Percentiles rank a stretch among this genome's conserved stretches.
phyloP scores from a whole-genome alignment of 345 rosid species.

The Atalantia buxifolia region DNA sequence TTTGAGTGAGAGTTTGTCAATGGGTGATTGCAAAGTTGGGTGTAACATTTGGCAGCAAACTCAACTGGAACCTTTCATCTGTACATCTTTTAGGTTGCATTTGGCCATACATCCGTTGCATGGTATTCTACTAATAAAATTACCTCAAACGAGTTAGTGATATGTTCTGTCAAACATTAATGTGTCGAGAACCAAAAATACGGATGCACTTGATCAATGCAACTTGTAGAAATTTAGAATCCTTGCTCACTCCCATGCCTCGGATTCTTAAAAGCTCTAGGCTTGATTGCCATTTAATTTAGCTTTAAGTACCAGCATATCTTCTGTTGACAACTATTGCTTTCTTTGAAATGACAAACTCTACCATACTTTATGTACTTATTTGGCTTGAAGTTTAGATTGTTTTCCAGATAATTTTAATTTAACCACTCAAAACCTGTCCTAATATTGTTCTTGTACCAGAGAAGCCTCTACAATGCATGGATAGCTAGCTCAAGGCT shows the following conservation, averaged over 20 bases:
- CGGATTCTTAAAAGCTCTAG: not conserved
- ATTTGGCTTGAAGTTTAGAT: not conserved
- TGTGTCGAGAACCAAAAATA: not conserved
- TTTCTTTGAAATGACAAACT: not conserved
- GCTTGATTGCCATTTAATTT: not conserved
- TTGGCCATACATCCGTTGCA: not conserved
- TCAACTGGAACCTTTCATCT: too few relatives aligned
- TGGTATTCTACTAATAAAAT: not conserved
- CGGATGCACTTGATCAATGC: not conserved
- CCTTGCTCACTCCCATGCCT: not conserved
- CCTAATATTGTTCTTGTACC: conserved; percentile 25
- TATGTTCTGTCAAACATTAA: not conserved
- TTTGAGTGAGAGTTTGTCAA: not conserved
- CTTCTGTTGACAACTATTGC: not conserved
- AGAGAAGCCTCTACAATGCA: conserved; percentile 66
- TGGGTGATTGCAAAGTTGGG: not conserved
- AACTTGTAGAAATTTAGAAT: not conserved
- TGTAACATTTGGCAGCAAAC: not conserved
- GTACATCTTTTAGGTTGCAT: not conserved
- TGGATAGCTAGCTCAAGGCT: conserved; percentile 52
- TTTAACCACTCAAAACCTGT: not conserved
- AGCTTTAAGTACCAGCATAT: not conserved
- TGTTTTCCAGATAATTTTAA: conserved; percentile 4
- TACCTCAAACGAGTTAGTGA: not conserved
- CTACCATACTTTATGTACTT: not conserved